Evolutionary conservation across 495 filamentous ascomycete genomes (phyloP).

Genomic region (Amphirosellinia nigrospora): DNA sequence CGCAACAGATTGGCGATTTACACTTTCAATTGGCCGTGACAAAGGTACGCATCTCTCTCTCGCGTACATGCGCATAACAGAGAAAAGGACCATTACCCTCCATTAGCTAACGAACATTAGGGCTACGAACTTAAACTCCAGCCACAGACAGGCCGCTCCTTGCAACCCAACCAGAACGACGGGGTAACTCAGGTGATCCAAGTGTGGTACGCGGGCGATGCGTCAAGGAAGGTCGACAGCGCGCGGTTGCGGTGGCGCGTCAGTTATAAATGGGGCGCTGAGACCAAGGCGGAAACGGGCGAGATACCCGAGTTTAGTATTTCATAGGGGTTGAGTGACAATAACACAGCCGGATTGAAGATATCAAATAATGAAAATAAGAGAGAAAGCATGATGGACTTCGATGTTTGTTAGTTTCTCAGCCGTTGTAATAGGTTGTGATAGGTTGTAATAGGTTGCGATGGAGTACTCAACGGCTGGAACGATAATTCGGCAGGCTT

Average conservation of each 20-base stretch:
- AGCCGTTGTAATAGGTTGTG: not conserved
- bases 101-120: conserved; percentile 50
- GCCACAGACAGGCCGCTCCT: conserved; percentile 78
- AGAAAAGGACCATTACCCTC: not conserved
- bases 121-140: conserved; percentile 79
- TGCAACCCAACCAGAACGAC: conserved; percentile 73
- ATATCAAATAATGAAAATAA: not conserved
- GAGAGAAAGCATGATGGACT: not conserved
- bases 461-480: not conserved
- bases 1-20: conserved; percentile 73
- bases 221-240: conserved; percentile 69
- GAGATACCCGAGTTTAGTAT: conserved; percentile 87
- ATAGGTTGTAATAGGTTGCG: not conserved
- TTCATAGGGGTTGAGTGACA: conserved; percentile 42
- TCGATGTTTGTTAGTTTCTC: not conserved
- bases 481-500: not conserved
- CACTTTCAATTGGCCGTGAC: conserved; percentile 93
- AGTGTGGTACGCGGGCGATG: conserved; percentile 68
- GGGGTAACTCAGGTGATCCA: conserved; percentile 86
- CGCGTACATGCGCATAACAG: not conserved
- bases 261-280: conserved; percentile 72
- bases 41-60: conserved; percentile 64
- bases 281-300: conserved; percentile 75
- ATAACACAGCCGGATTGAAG: not conserved
- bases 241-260: conserved; percentile 91